Conservation (phyloP, 306 rosid species). For the Ceratonia siliqua region DNA sequence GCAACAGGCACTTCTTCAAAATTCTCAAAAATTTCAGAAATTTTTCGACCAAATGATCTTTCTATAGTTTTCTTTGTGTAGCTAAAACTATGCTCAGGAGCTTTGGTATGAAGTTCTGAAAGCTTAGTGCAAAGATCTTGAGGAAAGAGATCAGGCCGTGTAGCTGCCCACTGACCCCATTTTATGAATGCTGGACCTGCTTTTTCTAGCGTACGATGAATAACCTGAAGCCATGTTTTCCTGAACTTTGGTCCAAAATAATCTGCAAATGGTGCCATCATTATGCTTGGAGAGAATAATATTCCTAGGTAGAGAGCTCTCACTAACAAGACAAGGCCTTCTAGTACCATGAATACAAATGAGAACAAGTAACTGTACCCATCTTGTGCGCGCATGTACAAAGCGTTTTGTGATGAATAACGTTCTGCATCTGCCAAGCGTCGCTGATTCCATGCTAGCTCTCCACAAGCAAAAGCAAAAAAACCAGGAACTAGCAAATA, state of each 20-base stretch:
- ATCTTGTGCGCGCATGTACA: slow-evolving; percentile 77
- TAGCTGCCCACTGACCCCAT: slow-evolving; percentile 99
- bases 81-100: slow-evolving; percentile 95
- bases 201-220: slow-evolving; percentile 79
- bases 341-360: slow-evolving; percentile 54
- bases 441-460: slow-evolving; percentile 77
- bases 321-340: slow-evolving; percentile 60
- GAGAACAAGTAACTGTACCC: slow-evolving; percentile 67
- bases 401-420: slow-evolving; percentile 51
- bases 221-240: slow-evolving; percentile 73
- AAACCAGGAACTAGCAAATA: slow-evolving; percentile 77
- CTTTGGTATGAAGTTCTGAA: slow-evolving; percentile 87
- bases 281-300: slow-evolving; percentile 82
- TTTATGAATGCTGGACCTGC: slow-evolving; percentile 98
- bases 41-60: slow-evolving; percentile 83
- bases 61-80: slow-evolving; percentile 89
- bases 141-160: slow-evolving; percentile 97
- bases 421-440: slow-evolving; percentile 50
- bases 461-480: slow-evolving; percentile 77
- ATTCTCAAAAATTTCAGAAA: slow-evolving; percentile 85
- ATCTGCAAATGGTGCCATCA: slow-evolving; percentile 89
- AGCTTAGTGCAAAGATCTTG: slow-evolving; percentile 84
- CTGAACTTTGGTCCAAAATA: slow-evolving; percentile 68
- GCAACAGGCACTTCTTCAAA: slow-evolving; percentile 96
- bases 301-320: slow-evolving; percentile 79